These are phyloP conservation scores for Trichosanthes truncata DNA, from an alignment of 306 rosid genomes.

Conservation along the genomic window DNA sequence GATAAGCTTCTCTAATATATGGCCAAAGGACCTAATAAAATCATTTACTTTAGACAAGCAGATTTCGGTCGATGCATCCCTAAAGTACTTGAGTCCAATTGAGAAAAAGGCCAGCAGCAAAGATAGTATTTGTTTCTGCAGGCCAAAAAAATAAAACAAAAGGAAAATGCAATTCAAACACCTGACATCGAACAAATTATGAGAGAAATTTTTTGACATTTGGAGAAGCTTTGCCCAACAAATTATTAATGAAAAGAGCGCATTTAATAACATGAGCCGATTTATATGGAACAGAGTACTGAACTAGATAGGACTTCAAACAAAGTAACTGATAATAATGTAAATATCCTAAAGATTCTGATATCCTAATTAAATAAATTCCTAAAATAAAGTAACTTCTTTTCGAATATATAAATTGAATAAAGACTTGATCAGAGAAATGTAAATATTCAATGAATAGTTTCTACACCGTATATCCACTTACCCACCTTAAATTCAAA, in stretches of 20 bases:
- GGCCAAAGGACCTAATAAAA: slow-evolving; percentile 42
- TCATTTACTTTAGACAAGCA: slow-evolving; percentile 57
- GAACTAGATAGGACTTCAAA: not conserved
- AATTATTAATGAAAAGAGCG: not conserved
- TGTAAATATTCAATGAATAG: not conserved
- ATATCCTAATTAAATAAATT: not conserved
- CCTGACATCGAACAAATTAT: not conserved
- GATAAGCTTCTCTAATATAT: slow-evolving; percentile 41
- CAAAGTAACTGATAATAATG: not conserved
- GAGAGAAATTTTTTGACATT: not conserved
- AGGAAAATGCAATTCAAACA: slow-evolving; percentile 8
- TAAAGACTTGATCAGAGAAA: not conserved
- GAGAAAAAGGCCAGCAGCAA: slow-evolving; percentile 57
- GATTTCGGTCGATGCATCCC: slow-evolving; percentile 49
- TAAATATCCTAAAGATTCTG: not conserved
- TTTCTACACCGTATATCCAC: not conserved
- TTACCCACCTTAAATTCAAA: slow-evolving; percentile 57
- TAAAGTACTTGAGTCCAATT: slow-evolving; percentile 54
- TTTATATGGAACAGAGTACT: not conserved
- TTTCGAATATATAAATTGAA: not conserved
- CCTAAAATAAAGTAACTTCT: not conserved
- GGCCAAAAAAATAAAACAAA: slow-evolving; percentile 16
- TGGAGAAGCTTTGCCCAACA: not conserved
- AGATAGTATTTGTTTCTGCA: slow-evolving; percentile 54
- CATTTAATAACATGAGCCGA: not conserved